These are phyloP conservation scores for Galeopsis tetrahit DNA, from an alignment of 257 asterid species.

Conservation along the genomic window DNA sequence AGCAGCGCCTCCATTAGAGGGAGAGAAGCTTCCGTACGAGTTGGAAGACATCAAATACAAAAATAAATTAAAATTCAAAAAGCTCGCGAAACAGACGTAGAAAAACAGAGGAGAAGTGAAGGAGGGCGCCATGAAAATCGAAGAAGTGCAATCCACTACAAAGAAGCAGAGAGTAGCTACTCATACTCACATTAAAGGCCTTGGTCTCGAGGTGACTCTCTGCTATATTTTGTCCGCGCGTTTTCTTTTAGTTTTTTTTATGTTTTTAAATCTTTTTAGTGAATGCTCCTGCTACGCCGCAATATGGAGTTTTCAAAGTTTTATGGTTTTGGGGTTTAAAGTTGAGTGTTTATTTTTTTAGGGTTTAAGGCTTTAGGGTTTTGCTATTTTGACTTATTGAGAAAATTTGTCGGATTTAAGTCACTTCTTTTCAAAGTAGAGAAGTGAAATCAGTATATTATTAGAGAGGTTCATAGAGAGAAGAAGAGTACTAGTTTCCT, in stretches of 20 bases:
- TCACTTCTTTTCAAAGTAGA: neutral
- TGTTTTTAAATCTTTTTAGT: neutral
- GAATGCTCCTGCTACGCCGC: neutral
- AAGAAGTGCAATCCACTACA: conserved; percentile 60
- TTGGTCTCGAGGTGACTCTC: conserved; percentile 51
- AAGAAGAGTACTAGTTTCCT: neutral
- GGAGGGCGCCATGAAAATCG: conserved; percentile 47
- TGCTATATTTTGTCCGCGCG: neutral
- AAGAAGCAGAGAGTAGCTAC: conserved; percentile 63
- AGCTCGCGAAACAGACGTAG: neutral
- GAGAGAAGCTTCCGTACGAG: conserved; percentile 10
- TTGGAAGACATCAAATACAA: too few species aligned
- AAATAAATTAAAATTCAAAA: neutral
- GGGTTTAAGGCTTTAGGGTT: conserved; percentile 36
- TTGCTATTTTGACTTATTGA: neutral
- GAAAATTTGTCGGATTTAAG: neutral
- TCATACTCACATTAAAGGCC: conserved; percentile 67
- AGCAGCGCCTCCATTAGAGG: conserved; percentile 33
- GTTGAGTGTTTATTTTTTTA: conserved; percentile 31
- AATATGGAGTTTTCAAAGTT: conserved; percentile 8
- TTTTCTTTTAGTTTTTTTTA: neutral
- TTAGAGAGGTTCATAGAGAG: too few species aligned
- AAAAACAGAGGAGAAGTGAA: neutral
- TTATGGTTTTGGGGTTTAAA: conserved; percentile 21
- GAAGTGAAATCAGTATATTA: neutral